Base-by-base conservation (phyloP, 495 filamentous ascomycete genomes). In the Collariella sp. region DNA sequence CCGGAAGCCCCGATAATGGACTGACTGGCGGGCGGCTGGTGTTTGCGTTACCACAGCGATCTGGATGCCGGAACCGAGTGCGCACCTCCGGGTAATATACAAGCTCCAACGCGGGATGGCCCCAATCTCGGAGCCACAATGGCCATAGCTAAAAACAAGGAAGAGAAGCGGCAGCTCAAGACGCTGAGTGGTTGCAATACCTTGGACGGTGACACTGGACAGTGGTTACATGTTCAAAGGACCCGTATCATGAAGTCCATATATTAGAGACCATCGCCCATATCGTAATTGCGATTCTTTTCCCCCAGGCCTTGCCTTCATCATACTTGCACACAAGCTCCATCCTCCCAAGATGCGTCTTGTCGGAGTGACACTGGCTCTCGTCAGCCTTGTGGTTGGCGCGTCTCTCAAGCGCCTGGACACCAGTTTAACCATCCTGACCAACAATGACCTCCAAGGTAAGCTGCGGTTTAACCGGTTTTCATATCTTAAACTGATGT, bases 361-460 rank as follows among this genome's bases (percentile, higher is more conserved):
- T 16, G 9, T 45, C 24, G 26, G 38, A 15, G 53, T 45, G 36
- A 50, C 42, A 24, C 22, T 40, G 23, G 49, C 57, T 15, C 47
- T 64, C n/a, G 59, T 54, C 24, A 29, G 54, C 35, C 50, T 62
- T 20, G 56, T 45, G 16, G 55, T 56, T 3, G 63, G 62, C 2
- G 49, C 46, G 1, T 71, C 69, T 20, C 70, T 71, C 39, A 62
- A 62, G 50, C 46, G 53, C 6, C 50, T 73, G n/a, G 61, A 68
- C 35, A 70, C 71, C 15, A 63, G 67, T 39, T 46, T 75, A 41
- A 69, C 67, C 11, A 58, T 72, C 39, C 38, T 72, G 31, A 64
- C 70, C 44, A 63, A 65, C 48, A 73, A 74, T 58, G 71, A 74
- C 19, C 65, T 74, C 35, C 69, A 70, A 61, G 72, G 71, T 71